Percentiles rank a stretch among this genome's conserved stretches.
phyloP scores from a whole-genome alignment of 164 flowering plant genomes.

The Buxus sempervirens region DNA sequence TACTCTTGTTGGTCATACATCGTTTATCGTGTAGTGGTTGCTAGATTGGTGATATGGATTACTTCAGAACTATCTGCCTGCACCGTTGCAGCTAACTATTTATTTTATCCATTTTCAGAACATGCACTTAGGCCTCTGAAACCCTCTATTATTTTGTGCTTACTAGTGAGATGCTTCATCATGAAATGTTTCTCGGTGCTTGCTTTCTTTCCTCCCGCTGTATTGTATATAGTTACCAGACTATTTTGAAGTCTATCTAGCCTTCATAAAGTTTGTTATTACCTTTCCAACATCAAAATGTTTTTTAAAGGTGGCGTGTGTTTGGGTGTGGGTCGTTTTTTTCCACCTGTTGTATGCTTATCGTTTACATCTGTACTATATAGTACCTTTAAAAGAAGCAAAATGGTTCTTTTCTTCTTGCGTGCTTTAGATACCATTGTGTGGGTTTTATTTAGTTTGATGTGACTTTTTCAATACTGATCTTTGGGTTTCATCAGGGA shows the following conservation, averaged over 20 bases:
- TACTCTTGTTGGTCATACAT: not conserved
- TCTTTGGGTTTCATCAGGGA: slow-evolving; percentile 43
- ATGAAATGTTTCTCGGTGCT: not conserved
- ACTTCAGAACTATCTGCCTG: not conserved
- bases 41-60: not conserved
- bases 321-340: not conserved
- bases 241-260: not conserved
- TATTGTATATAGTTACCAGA: not conserved
- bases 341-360: not conserved
- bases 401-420: not conserved
- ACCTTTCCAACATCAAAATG: too few species aligned
- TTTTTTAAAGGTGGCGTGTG: not conserved
- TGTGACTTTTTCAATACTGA: not conserved
- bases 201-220: not conserved
- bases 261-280: not conserved
- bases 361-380: not conserved
- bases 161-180: not conserved
- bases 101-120: not conserved
- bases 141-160: not conserved
- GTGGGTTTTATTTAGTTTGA: not conserved
- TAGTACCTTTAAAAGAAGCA: not conserved
- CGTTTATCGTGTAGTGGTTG: not conserved
- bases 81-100: not conserved
- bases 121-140: not conserved
- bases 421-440: not conserved